Evolutionary conservation across 2,329 filamentous ascomycete genomes (phyloP).

Genomic region (Madurella mycetomatis): DNA sequence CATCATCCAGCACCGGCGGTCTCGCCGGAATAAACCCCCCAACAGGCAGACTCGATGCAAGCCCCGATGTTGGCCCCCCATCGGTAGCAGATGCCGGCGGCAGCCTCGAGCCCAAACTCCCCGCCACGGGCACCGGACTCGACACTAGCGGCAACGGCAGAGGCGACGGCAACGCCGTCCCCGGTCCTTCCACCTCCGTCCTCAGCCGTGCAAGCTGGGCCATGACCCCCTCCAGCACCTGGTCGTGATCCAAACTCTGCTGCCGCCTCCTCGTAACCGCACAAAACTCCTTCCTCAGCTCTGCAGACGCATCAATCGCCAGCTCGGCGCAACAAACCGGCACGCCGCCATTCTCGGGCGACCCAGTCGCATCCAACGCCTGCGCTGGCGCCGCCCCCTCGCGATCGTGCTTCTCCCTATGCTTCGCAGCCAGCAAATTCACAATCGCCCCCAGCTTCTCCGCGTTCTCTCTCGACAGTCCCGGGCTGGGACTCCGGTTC

Average conservation of each 20-base stretch:
- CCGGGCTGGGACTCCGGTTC: conserved; percentile 32
- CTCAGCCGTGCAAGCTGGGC: conserved; percentile 22
- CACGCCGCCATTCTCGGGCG: conserved; percentile 7
- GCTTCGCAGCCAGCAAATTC: conserved; percentile 40
- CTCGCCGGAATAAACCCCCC: conserved; percentile 6
- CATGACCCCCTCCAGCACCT: conserved; percentile 45
- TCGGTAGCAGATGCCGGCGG: conserved; percentile 10
- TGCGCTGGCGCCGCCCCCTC: conserved; percentile 28
- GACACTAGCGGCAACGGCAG: conserved; percentile 8
- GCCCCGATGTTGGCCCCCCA: neutral
- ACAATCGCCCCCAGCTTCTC: conserved; percentile 39
- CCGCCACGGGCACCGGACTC: conserved; percentile 12
- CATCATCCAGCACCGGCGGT: conserved; percentile 31
- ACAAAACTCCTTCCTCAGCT: conserved; percentile 48
- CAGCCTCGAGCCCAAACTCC: conserved; percentile 12
- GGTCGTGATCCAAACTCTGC: conserved; percentile 39
- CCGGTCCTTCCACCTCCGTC: conserved; percentile 1
- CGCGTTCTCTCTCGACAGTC: conserved; percentile 33
- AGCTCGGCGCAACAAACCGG: conserved; percentile 48
- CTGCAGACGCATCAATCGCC: conserved; percentile 42
- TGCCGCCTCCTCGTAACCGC: conserved; percentile 41
- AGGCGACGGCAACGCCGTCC: neutral
- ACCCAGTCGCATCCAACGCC: neutral
- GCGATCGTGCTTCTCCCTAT: conserved; percentile 44
- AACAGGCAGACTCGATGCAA: conserved; percentile 12